These are phyloP conservation scores for Leucaena leucocephala DNA, from an alignment of 306 rosid genomes.

Conservation along the genomic window DNA sequence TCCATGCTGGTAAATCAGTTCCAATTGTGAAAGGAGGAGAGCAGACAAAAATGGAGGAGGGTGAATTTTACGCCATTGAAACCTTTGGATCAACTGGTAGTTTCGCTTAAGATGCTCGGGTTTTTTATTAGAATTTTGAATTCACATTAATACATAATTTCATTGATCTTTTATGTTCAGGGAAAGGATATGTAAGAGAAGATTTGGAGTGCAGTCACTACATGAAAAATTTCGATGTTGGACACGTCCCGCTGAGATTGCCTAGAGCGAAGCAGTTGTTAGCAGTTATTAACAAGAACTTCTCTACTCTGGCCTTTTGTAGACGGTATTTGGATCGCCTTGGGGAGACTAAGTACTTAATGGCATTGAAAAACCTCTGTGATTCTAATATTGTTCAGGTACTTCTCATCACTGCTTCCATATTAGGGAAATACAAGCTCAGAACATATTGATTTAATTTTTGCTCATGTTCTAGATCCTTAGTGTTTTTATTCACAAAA, in stretches of 20 bases:
- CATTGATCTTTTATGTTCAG: slow-evolving; percentile 47
- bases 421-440: not conserved
- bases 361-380: slow-evolving; percentile 93
- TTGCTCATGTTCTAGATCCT: not conserved
- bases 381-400: slow-evolving; percentile 91
- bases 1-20: slow-evolving; percentile 94
- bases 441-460: not conserved
- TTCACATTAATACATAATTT: slow-evolving; percentile 20
- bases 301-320: slow-evolving; percentile 95
- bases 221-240: slow-evolving; percentile 90
- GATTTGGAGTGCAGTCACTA: slow-evolving; percentile 99
- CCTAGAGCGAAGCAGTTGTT: slow-evolving; percentile 91
- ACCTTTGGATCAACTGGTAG: slow-evolving; percentile 95
- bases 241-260: slow-evolving; percentile 90
- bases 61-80: slow-evolving; percentile 95
- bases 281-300: slow-evolving; percentile 86
- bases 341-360: slow-evolving; percentile 92
- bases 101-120: slow-evolving; percentile 27
- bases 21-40: slow-evolving; percentile 99
- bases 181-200: slow-evolving; percentile 94
- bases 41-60: slow-evolving; percentile 99
- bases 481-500: not conserved
- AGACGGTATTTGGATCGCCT: slow-evolving; percentile 88
- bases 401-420: slow-evolving; percentile 21
- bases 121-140: slow-evolving; percentile 14